Conservation (phyloP, 2,329 filamentous ascomycete genomes). For the Lachnellula suecica region DNA sequence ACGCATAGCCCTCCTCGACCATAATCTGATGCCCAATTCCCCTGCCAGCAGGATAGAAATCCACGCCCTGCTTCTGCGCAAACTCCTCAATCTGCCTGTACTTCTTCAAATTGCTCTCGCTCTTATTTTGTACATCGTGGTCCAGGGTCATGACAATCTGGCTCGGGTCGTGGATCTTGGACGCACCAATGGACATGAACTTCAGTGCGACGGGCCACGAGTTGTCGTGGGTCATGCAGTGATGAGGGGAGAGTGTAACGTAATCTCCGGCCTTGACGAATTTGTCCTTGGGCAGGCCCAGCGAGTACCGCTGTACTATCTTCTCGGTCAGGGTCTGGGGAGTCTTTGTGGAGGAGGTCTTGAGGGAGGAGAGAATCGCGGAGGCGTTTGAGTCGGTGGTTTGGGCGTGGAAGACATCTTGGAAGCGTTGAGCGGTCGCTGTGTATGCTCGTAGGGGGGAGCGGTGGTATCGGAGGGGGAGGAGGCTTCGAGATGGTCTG, state of each 20-base stretch:
- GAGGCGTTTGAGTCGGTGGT: constrained; percentile 52
- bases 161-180: constrained; percentile 65
- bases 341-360: constrained; percentile 33
- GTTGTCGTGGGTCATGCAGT: constrained; percentile 87
- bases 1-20: constrained; percentile 81
- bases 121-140: constrained; percentile 86
- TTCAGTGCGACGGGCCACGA: constrained; percentile 72
- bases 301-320: constrained; percentile 80
- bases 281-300: constrained; percentile 75
- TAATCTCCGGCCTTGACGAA: constrained; percentile 79
- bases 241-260: constrained; percentile 69
- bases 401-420: constrained; percentile 63
- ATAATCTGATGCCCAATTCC: constrained; percentile 93
- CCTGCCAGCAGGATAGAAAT: constrained; percentile 73
- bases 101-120: constrained; percentile 76
- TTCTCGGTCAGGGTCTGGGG: constrained; percentile 88
- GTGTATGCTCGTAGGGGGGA: constrained; percentile 26
- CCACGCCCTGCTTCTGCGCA: constrained; percentile 72
- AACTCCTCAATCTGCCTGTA: constrained; percentile 82
- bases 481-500: constrained; percentile 25
- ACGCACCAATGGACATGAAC: constrained; percentile 80
- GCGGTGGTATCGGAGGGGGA: constrained; percentile 23
- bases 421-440: constrained; percentile 33
- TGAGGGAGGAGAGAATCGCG: constrained; percentile 52
- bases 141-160: constrained; percentile 85